A percentile compares a stretch with the other conserved stretches of the same genome.
These are phyloP conservation scores for Solanum ossicruentum DNA, from an alignment of 257 asterid species.

Conservation along the genomic window DNA sequence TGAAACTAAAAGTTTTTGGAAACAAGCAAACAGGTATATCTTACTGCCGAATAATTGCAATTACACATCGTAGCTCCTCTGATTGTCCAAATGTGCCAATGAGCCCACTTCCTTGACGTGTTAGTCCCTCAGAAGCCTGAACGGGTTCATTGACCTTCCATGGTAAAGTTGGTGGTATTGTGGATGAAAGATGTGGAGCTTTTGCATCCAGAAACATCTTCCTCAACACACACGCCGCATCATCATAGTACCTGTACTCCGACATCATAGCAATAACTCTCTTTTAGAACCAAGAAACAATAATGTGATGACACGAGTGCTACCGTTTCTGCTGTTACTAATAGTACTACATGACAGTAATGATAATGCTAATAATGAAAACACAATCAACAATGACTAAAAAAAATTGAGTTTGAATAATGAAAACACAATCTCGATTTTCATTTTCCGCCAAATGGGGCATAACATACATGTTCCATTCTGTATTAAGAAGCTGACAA, in stretches of 20 bases:
- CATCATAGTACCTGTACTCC: conserved; percentile 72
- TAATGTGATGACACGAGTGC: background rate
- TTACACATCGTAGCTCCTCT: conserved; percentile 92
- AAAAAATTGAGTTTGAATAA: background rate
- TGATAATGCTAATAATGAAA: background rate
- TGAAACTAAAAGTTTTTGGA: background rate
- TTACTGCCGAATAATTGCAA: conserved; percentile 90
- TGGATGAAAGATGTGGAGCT: conserved; percentile 95
- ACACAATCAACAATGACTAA: background rate
- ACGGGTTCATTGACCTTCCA: conserved; percentile 90
- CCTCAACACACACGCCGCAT: conserved; percentile 89
- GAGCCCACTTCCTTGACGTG: conserved; percentile 93
- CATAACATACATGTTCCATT: background rate
- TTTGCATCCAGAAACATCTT: conserved; percentile 92
- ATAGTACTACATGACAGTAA: background rate
- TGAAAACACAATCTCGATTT: background rate
- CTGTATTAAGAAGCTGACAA: background rate
- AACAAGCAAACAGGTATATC: background rate
- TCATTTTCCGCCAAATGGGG: background rate
- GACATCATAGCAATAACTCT: background rate
- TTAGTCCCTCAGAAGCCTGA: conserved; percentile 75
- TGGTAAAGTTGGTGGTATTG: conserved; percentile 76
- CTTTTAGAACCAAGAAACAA: background rate
- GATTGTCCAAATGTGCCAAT: conserved; percentile 75
- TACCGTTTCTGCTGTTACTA: background rate